Evolutionary conservation across 768 basidiomycete genomes (phyloP), one percentile per base, ranked within the genome.

Genomic region (Mycena maculata): DNA sequence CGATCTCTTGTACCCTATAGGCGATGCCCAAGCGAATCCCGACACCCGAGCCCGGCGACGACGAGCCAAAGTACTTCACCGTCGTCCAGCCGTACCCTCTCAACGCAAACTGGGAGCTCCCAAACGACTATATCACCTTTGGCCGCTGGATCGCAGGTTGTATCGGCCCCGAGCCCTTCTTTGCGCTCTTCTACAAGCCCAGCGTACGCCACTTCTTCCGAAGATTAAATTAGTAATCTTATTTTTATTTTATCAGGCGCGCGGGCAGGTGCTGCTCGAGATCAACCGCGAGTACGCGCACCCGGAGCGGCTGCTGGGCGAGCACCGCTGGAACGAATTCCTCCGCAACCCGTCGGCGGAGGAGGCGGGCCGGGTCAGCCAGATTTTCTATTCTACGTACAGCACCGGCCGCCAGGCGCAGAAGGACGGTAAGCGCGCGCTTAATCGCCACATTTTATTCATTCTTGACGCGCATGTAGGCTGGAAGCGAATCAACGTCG

Each of bases 81-180:
- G 78, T 86, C 23, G 81, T 80, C 63, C 77, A 84, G 38, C 85
- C 86, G 5, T 88, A 83, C 69, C 87, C 87, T 0, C 75, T 83
- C 48, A 81, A 85, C 71, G 81, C 81, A 4, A 82, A 86, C 69
- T 85, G 81, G 81, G 80, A 83, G 58, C 63, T 83, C 6, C 68
- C 75, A 7, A 70, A 74, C 7, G 83, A 86, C 69, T 80, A 77
- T 33, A 79, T 78, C 30, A 71, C 72, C 6, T 84, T 84, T 65
- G 79, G 80, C 36, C 79, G 76, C 64, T 88, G 87, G 87, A 76
- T 87, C 44, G 85, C 84, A 8, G 78, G 81, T 30, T 78, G 79
- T 53, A 77, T 85, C 25, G 84, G 81, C 2, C 62, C 69, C 5
- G 69, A 80, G 5, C 73, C 79, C 9, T 68, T 86, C 44, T 76